phyloP scores from a whole-genome alignment of 2,329 filamentous ascomycete species.

The Celoporthe dispersa region DNA sequence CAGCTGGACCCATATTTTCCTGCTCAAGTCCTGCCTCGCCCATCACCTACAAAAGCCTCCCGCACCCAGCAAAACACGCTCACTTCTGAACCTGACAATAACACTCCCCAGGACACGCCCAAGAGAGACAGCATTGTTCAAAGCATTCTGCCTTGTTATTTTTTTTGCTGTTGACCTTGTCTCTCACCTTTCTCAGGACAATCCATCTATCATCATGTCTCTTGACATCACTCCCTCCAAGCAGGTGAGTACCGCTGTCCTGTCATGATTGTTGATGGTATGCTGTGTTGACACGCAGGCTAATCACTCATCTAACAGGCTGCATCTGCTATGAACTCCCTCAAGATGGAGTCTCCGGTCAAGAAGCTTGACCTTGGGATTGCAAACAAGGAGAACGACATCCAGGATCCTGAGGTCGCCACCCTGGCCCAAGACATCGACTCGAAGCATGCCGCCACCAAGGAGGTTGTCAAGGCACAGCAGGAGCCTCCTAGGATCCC shows the following conservation, averaged over 20 bases:
- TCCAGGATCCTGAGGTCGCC: slow-evolving; percentile 56
- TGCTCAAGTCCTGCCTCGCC: background rate
- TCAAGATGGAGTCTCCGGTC: slow-evolving; percentile 90
- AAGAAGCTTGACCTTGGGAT: slow-evolving; percentile 85
- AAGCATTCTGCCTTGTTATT: slow-evolving; percentile 15
- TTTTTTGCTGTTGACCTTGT: slow-evolving; percentile 43
- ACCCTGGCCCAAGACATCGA: slow-evolving; percentile 60
- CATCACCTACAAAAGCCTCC: slow-evolving; percentile 23
- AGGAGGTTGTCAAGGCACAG: slow-evolving; percentile 48
- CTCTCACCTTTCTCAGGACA: slow-evolving; percentile 8
- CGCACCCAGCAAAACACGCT: slow-evolving; percentile 15
- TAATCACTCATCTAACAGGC: slow-evolving; percentile 61
- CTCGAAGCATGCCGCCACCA: slow-evolving; percentile 58
- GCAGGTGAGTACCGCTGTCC: slow-evolving; percentile 35
- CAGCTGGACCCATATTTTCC: slow-evolving; percentile 7
- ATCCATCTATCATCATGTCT: slow-evolving; percentile 63
- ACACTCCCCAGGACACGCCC: slow-evolving; percentile 5
- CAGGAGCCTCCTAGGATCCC: slow-evolving; percentile 43
- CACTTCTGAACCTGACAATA: slow-evolving; percentile 9
- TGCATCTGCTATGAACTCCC: slow-evolving; percentile 80
- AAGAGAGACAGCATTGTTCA: slow-evolving; percentile 6
- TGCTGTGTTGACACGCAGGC: slow-evolving; percentile 31
- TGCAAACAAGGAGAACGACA: slow-evolving; percentile 81
- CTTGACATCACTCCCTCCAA: slow-evolving; percentile 55
- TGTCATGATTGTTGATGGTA: slow-evolving; percentile 24